These are phyloP conservation scores for Lentinula edodes DNA, from an alignment of 768 basidiomycete genomes.

Conservation along the genomic window DNA sequence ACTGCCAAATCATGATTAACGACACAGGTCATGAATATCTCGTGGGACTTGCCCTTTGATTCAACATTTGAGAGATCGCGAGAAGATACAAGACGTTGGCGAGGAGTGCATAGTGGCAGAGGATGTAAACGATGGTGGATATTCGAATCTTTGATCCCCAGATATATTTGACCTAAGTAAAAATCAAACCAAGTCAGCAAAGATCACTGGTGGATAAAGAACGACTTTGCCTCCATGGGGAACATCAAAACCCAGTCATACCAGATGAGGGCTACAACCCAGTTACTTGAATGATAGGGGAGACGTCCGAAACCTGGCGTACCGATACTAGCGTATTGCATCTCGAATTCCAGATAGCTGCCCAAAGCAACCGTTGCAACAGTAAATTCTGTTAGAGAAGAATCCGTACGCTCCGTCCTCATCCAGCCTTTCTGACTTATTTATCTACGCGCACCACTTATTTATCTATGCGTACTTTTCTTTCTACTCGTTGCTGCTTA, in stretches of 20 bases:
- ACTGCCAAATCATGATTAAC: not conserved
- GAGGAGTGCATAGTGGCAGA: conserved; percentile 21
- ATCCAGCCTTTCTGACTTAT: too few species aligned
- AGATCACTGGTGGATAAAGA: not conserved
- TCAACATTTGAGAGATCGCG: conserved; percentile 13
- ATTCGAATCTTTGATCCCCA: conserved; percentile 17
- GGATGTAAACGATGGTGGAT: conserved; percentile 19
- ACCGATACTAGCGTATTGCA: conserved; percentile 7
- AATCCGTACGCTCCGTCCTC: too few species aligned
- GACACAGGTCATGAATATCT: not conserved
- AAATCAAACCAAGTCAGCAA: not conserved
- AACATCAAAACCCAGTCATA: conserved; percentile 24
- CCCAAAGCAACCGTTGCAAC: not conserved
- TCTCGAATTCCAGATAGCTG: conserved; percentile 1
- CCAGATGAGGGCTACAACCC: conserved; percentile 1
- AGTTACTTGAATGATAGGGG: not conserved
- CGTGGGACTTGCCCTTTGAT: conserved; percentile 9
- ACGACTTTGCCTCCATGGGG: conserved; percentile 9
- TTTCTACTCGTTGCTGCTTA: too few species aligned
- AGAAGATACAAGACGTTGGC: conserved; percentile 22
- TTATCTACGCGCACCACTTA: too few species aligned
- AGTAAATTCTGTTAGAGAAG: too few species aligned
- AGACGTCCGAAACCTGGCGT: not conserved
- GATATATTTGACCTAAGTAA: conserved; percentile 13
- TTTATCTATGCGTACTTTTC: too few species aligned